Evolutionary conservation across 495 filamentous ascomycete genomes (phyloP).

Genomic region (Penicillium riverlandense): DNA sequence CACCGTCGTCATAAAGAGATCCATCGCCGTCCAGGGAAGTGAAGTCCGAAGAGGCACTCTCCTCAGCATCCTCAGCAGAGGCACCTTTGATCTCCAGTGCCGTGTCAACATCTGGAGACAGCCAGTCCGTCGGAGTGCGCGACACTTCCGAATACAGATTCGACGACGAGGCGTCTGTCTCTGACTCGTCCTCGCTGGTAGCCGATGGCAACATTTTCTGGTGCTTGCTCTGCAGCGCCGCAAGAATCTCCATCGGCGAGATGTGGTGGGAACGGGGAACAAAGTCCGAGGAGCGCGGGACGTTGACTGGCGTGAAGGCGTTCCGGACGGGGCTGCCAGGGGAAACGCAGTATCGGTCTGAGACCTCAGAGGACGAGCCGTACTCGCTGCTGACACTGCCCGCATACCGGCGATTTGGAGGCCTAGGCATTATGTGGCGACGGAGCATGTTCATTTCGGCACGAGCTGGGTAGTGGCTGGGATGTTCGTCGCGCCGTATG

Average conservation of each 20-base stretch:
- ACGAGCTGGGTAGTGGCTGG: conserved; percentile 5
- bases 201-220: neutral
- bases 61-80: neutral
- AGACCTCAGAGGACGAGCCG: conserved; percentile 19
- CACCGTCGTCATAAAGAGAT: conserved; percentile 10
- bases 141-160: neutral
- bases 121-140: neutral
- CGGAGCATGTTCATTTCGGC: neutral
- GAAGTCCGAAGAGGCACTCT: neutral
- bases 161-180: conserved; percentile 2
- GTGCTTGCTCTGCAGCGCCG: neutral
- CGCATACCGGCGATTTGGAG: conserved; percentile 9
- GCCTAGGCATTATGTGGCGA: neutral
- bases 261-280: neutral
- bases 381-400: conserved; percentile 16
- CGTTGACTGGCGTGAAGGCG: conserved; percentile 29
- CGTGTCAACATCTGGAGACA: neutral
- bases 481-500: neutral
- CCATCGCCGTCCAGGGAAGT: conserved; percentile 4
- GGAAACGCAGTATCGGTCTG: conserved; percentile 15
- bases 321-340: conserved; percentile 18
- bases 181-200: conserved; percentile 8
- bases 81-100: neutral
- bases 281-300: conserved; percentile 18
- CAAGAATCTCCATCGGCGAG: conserved; percentile 7